These are phyloP conservation scores for Pseudoperonospora humuli DNA, from an alignment of 352 stramenopile genomes.

Conservation along the genomic window DNA sequence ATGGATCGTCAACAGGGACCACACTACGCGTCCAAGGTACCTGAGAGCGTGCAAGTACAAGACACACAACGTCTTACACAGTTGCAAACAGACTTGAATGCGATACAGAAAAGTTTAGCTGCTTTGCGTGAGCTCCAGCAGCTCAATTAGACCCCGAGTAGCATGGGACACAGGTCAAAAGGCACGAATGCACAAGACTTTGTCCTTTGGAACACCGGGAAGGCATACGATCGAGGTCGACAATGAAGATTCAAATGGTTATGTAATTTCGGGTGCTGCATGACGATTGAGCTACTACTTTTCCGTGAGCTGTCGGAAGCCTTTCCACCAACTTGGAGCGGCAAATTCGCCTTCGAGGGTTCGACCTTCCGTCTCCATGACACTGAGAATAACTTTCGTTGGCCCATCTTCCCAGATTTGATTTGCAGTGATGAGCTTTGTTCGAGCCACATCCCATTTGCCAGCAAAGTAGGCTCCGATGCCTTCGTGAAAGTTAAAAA, in stretches of 20 bases:
- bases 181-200: too few relatives aligned
- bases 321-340: constrained; percentile 87
- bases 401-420: constrained; percentile 86
- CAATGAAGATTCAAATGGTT: too few relatives aligned
- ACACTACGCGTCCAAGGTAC: constrained; percentile 60
- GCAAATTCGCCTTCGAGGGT: constrained; percentile 50
- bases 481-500: constrained; percentile 87
- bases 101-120: constrained; percentile 42
- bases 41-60: constrained; percentile 52
- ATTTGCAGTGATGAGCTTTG: too few relatives aligned
- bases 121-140: constrained; percentile 47
- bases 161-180: too few relatives aligned
- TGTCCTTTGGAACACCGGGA: too few relatives aligned
- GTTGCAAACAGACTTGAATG: constrained; percentile 46
- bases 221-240: too few relatives aligned
- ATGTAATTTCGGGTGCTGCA: too few relatives aligned
- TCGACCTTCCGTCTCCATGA: constrained; percentile 86
- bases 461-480: constrained; percentile 92
- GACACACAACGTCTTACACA: constrained; percentile 47
- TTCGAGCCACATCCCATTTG: too few relatives aligned
- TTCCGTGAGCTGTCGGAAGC: too few relatives aligned
- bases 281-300: too few relatives aligned
- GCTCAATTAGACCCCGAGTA: too few relatives aligned
- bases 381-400: constrained; percentile 87
- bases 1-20: constrained; percentile 29